These are phyloP conservation scores for Gryganskiella cystojenkinii DNA, from an alignment of 192 early-diverging fungal species.

Conservation along the genomic window DNA sequence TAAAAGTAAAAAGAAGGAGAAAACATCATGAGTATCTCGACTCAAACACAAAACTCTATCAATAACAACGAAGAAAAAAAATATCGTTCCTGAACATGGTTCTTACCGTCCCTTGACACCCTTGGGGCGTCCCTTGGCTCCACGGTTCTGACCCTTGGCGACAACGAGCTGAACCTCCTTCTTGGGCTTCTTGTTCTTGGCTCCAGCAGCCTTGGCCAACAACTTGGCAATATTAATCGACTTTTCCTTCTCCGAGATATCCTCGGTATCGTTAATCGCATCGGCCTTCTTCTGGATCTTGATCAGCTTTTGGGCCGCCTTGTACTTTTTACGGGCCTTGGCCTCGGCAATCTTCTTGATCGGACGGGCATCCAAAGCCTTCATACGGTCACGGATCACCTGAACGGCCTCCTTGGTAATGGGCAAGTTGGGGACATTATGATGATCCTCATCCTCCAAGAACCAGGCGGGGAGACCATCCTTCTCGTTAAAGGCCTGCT, in stretches of 20 bases:
- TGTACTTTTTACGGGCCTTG: slow-evolving; percentile 92
- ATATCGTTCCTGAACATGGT: slow-evolving; percentile 11
- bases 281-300: slow-evolving; percentile 92
- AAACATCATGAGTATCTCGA: slow-evolving; percentile 3
- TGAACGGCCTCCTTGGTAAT: slow-evolving; percentile 97
- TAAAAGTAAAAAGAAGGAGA: slow-evolving; percentile 1
- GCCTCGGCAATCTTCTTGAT: slow-evolving; percentile 99
- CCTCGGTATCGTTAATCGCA: slow-evolving; percentile 84
- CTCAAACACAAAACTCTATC: not conserved
- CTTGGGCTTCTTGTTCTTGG: slow-evolving; percentile 80
- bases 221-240: slow-evolving; percentile 83
- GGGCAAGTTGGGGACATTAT: slow-evolving; percentile 90
- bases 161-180: slow-evolving; percentile 91
- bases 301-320: slow-evolving; percentile 74
- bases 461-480: slow-evolving; percentile 94
- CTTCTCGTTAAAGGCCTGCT: slow-evolving; percentile 88
- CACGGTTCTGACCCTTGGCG: slow-evolving; percentile 83
- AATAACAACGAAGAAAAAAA: not conserved
- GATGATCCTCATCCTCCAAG: slow-evolving; percentile 87
- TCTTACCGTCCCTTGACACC: slow-evolving; percentile 96
- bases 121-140: slow-evolving; percentile 90
- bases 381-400: slow-evolving; percentile 82
- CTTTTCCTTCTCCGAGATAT: slow-evolving; percentile 92
- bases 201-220: slow-evolving; percentile 77
- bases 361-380: slow-evolving; percentile 94